Percentiles rank a stretch among this genome's conserved stretches.
These are phyloP conservation scores for Gigaspora rosea DNA, from an alignment of 192 early-diverging fungal genomes.

Conservation along the genomic window DNA sequence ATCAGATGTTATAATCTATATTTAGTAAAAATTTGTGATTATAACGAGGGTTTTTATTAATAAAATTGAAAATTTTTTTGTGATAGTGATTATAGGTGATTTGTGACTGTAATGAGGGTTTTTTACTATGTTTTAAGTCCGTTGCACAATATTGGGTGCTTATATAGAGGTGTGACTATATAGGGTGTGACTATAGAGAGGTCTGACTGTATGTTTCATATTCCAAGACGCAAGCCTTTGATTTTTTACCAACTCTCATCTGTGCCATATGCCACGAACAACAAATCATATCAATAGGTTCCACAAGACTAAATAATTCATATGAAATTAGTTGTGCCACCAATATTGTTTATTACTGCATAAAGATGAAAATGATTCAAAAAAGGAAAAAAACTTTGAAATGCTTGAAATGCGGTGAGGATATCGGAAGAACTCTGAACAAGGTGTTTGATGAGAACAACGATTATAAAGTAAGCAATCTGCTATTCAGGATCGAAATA, in stretches of 20 bases:
- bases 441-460: conserved; percentile 27
- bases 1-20: no score
- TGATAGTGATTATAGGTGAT: no score
- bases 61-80: no score
- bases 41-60: no score
- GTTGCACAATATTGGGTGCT: no score
- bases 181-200: no score
- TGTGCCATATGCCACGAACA: conserved; percentile 81
- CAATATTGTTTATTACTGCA: conserved; percentile 88
- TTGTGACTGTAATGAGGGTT: no score
- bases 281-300: conserved; percentile 39
- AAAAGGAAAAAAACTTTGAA: conserved; percentile 62
- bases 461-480: conserved; percentile 7
- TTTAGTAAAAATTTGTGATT: no score
- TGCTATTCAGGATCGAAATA: no score
- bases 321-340: conserved; percentile 84
- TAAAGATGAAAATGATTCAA: conserved; percentile 50
- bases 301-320: conserved; percentile 60
- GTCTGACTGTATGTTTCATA: no score
- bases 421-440: conserved; percentile 50
- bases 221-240: conserved; percentile 43
- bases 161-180: no score
- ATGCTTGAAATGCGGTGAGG: conserved; percentile 77
- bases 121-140: no score
- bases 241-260: conserved; percentile 61